A percentile compares a stretch with the other conserved stretches of the same genome.
Conservation (phyloP, 768 basidiomycete genomes). For the Suillus ampliporus region DNA sequence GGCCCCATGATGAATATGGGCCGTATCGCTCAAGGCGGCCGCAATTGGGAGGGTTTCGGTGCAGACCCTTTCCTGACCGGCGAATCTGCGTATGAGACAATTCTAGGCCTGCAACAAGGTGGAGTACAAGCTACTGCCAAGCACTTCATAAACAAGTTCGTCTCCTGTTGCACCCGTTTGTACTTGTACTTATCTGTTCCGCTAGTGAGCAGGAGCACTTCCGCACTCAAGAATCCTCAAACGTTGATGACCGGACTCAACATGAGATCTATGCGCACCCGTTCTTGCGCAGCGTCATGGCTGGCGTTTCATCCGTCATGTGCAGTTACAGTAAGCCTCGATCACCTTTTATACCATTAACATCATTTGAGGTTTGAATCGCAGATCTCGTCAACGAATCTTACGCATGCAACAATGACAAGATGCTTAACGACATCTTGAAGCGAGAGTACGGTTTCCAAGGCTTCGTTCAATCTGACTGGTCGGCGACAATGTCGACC, state of each 20-base stretch:
- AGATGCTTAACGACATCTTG: conserved; percentile 72
- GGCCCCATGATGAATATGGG: conserved; percentile 83
- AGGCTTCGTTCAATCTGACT: conserved; percentile 81
- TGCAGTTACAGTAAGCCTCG: conserved; percentile 68
- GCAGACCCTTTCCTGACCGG: conserved; percentile 83
- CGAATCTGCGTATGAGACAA: conserved; percentile 75
- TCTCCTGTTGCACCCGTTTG: no score
- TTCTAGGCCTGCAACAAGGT: conserved; percentile 72
- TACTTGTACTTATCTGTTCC: conserved; percentile 25
- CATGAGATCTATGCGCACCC: conserved; percentile 78
- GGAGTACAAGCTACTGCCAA: conserved; percentile 86
- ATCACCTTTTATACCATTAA: background rate
- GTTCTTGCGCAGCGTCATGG: conserved; percentile 73
- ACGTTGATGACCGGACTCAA: conserved; percentile 81
- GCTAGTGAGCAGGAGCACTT: conserved; percentile 71
- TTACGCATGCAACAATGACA: conserved; percentile 78
- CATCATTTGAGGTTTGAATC: conserved; percentile 10
- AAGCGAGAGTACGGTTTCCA: conserved; percentile 81
- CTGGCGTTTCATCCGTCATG: conserved; percentile 76
- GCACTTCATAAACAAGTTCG: conserved; percentile 72
- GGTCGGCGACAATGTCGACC: conserved; percentile 69
- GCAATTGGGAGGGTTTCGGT: conserved; percentile 91
- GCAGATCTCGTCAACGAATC: conserved; percentile 71
- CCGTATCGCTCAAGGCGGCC: conserved; percentile 68
- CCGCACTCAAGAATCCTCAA: conserved; percentile 59